These are phyloP conservation scores for Pseudoscleropodium purum DNA, from an alignment of 225 moss, liverwort and hornwort genomes.

Conservation along the genomic window DNA sequence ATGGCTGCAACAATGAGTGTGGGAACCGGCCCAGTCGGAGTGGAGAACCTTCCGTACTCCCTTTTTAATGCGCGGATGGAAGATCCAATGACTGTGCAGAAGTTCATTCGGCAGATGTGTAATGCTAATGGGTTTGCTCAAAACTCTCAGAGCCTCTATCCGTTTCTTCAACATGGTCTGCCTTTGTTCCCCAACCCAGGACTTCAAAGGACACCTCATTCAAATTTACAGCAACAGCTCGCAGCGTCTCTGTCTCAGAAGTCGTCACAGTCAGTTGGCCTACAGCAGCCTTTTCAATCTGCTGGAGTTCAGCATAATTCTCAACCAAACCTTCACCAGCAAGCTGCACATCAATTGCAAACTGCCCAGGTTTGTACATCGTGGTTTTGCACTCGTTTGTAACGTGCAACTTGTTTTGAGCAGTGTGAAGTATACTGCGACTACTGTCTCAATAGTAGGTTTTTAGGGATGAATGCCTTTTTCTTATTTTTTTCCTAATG, in stretches of 20 bases:
- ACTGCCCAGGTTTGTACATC: slow-evolving; percentile 33
- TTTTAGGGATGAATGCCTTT: background rate
- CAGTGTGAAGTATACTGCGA: background rate
- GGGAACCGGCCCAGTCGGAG: slow-evolving; percentile 40
- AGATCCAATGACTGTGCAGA: slow-evolving; percentile 69
- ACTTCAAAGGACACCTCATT: slow-evolving; percentile 34
- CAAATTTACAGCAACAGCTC: slow-evolving; percentile 50
- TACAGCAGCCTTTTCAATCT: slow-evolving; percentile 40
- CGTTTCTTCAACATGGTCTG: slow-evolving; percentile 52
- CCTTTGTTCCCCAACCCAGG: slow-evolving; percentile 44
- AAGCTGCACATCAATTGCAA: slow-evolving; percentile 49
- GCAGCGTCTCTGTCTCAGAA: slow-evolving; percentile 46
- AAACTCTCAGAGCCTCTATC: slow-evolving; percentile 49
- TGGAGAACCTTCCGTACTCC: slow-evolving; percentile 54
- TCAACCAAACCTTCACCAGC: slow-evolving; percentile 40
- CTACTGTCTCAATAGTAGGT: background rate
- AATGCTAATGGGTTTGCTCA: slow-evolving; percentile 60
- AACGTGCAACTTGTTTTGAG: background rate
- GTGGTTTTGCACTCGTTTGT: background rate
- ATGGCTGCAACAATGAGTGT: slow-evolving; percentile 47
- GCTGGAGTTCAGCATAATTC: slow-evolving; percentile 27
- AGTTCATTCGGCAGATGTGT: slow-evolving; percentile 78
- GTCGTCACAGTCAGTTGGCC: slow-evolving; percentile 18
- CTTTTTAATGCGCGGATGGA: slow-evolving; percentile 53
- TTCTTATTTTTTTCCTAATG: background rate